These are phyloP conservation scores for Vitis cinerea DNA, from an alignment of 164 flowering plant species.

Conservation along the genomic window DNA sequence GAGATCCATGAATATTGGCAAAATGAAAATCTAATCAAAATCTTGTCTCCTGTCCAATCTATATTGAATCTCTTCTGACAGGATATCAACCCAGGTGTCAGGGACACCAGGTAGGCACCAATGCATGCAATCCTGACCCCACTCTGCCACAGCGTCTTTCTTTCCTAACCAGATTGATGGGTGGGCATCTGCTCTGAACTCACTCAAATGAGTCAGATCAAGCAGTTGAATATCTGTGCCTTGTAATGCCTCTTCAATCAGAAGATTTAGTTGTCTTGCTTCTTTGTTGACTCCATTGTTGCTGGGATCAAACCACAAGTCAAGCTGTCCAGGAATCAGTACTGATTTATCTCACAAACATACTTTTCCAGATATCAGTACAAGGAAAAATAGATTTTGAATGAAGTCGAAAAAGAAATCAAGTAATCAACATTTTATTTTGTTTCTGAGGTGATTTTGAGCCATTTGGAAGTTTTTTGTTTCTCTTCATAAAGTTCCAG, in stretches of 20 bases:
- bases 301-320: constrained; percentile 87
- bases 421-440: not conserved
- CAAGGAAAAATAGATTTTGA: not conserved
- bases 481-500: not conserved
- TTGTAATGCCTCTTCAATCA: constrained; percentile 53
- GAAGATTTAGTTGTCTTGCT: constrained; percentile 64
- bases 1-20: no score
- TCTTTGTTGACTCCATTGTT: constrained; percentile 88
- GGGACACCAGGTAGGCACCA: constrained; percentile 99
- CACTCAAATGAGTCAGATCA: constrained; percentile 81
- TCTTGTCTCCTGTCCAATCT: constrained; percentile 12
- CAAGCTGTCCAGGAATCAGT: constrained; percentile 65
- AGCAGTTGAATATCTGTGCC: constrained; percentile 60
- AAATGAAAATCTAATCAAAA: no score
- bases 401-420: not conserved
- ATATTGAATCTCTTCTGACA: constrained; percentile 45
- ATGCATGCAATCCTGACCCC: constrained; percentile 99
- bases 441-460: not conserved
- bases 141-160: constrained; percentile 81
- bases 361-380: not conserved
- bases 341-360: not conserved
- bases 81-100: constrained; percentile 92
- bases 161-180: constrained; percentile 95
- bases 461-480: not conserved
- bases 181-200: constrained; percentile 96